phyloP scores from a whole-genome alignment of 2,329 filamentous ascomycete species.

The Colletotrichum liaoningense region DNA sequence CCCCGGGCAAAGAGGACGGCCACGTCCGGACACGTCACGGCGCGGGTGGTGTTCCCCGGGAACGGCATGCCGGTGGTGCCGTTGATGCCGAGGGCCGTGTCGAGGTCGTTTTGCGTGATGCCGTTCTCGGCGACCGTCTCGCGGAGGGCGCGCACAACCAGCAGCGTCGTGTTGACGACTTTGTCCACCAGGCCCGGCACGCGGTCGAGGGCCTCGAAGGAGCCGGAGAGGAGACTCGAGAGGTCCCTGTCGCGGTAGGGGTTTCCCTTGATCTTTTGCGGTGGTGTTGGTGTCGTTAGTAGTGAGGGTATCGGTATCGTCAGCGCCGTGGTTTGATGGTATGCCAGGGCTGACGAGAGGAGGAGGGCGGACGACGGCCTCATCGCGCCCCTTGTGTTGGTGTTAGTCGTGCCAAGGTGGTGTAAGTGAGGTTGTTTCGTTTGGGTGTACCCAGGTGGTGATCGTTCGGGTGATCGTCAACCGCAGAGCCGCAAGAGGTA shows the following conservation, averaged over 20 bases:
- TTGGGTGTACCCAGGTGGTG: neutral
- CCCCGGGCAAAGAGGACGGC: constrained; percentile 35
- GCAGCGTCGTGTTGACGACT: constrained; percentile 29
- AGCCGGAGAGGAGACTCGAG: constrained; percentile 22
- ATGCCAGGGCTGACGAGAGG: constrained; percentile 14
- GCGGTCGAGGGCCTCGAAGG: constrained; percentile 30
- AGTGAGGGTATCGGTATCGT: constrained; percentile 9
- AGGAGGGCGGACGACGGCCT: constrained; percentile 12
- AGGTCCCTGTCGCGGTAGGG: constrained; percentile 12
- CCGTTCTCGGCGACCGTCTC: constrained; percentile 32
- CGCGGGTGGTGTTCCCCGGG: neutral
- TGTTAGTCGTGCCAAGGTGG: neutral
- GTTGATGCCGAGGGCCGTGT: constrained; percentile 18
- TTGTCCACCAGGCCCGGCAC: constrained; percentile 20
- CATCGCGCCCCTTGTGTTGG: neutral
- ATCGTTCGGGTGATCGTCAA: neutral
- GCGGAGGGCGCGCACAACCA: constrained; percentile 32
- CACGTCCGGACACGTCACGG: constrained; percentile 31
- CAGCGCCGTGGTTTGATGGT: constrained; percentile 17
- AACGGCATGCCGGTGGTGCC: constrained; percentile 17
- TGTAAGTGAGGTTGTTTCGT: neutral
- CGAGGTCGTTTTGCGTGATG: constrained; percentile 31
- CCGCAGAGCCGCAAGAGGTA: constrained; percentile 3
- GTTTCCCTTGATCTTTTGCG: neutral
- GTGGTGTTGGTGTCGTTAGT: neutral